Conservation (phyloP, 148 eudicot genomes). For the Oxyria digyna region DNA sequence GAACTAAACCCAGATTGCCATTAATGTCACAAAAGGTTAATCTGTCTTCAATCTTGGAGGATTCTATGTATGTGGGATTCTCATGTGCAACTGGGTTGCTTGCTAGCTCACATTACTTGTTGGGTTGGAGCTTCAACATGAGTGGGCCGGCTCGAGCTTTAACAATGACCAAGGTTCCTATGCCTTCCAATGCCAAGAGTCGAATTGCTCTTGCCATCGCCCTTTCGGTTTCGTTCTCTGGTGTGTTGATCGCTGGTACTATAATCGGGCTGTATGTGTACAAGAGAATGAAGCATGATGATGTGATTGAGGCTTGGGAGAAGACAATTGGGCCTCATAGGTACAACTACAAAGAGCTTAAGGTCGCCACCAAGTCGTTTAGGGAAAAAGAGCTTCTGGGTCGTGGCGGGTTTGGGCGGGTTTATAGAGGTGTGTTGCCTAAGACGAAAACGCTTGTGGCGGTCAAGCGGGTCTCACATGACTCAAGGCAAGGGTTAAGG, state of each 20-base stretch:
- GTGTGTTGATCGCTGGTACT: conserved; percentile 6
- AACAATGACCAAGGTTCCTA: conserved; percentile 25
- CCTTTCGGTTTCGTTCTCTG: conserved; percentile 10
- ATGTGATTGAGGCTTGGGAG: conserved; percentile 44
- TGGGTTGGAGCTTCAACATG: conserved; percentile 31
- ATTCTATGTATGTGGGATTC: conserved; percentile 33
- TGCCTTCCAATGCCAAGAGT: conserved; percentile 16
- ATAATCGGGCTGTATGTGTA: conserved; percentile 6
- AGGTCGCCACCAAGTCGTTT: conserved; percentile 38
- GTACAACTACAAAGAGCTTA: conserved; percentile 26
- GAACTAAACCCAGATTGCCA: conserved; percentile 26
- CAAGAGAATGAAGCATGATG: conserved; percentile 33
- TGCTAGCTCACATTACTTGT: conserved; percentile 24
- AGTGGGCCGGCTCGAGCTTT: conserved; percentile 15
- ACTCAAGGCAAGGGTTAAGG: conserved; percentile 25
- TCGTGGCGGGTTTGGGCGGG: conserved; percentile 31
- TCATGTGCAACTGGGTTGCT: conserved; percentile 27
- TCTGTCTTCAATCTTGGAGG: conserved; percentile 20
- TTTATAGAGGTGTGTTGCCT: conserved; percentile 25
- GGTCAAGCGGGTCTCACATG: conserved; percentile 27
- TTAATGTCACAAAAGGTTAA: conserved; percentile 18
- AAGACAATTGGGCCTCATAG: conserved; percentile 28
- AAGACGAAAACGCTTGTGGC: conserved; percentile 22
- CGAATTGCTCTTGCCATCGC: neutral
- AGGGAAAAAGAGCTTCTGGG: conserved; percentile 30